Base-by-base conservation (phyloP, 192 early-diverging fungal species). In the Neocallimastix lanati region DNA sequence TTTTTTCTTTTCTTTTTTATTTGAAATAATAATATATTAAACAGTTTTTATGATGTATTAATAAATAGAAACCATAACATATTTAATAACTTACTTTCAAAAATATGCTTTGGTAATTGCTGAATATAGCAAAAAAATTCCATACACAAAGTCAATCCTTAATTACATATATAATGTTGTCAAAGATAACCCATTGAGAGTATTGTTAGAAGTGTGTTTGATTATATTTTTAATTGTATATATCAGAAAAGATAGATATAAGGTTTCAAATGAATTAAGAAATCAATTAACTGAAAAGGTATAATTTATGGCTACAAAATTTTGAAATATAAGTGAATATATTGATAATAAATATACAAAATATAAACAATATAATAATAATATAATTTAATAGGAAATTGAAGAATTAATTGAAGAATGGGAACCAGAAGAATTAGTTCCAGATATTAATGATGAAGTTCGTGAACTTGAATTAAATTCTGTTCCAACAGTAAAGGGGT, bases 391-490 rank as follows among this genome's bases (percentile, higher is more conserved):
- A 25, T 85, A 94, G 95, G 97, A 99, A 84, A 88, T 99, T 35
- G 93, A 97, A 84, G 96, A 99, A 80, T 89, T 97, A 18, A 90
- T 94, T 28, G 92, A 95, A 38, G 96, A 97, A 79, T 99, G 97
- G 97, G 92, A 91, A 80, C 96, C 97, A 11, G 97, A 99, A 85
- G 92, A 95, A 25, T 87, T 99, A n/a, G 93, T 95, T 25, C 90
- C 93, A 28, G 85, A 87, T 12, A 82, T 96, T 38, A 91, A 91
- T 33, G 91, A 90, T 13, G 86, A 86, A 90, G 6, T 91, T 92
- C 35, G 79, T 93, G 76, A 92, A 95, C 79, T 85, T 87, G 67
- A 93, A 93, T 82, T 85, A 80, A 29, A 77, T 28, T 27, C 4
- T 9, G 2, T 28, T 35, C 15, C 13, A 21, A 77, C 77, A 13